A percentile compares a stretch with the other conserved stretches of the same genome.
These are phyloP conservation scores for Ceratocystiopsis sp. DNA, from an alignment of 2,329 filamentous ascomycete genomes.

Conservation along the genomic window DNA sequence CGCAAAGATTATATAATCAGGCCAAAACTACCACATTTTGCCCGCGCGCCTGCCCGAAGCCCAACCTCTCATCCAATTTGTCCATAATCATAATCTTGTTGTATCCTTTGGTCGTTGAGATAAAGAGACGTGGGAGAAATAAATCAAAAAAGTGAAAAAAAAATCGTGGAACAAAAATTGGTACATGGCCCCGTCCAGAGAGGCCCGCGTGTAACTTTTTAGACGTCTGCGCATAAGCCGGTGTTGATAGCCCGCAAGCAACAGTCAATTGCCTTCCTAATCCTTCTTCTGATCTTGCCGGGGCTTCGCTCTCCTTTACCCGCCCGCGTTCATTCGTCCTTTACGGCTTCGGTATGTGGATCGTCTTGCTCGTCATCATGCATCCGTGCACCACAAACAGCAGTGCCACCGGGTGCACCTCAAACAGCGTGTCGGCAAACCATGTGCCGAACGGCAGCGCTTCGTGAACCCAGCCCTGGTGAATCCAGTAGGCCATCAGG, in stretches of 20 bases:
- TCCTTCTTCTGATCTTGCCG: no score
- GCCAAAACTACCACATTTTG: no score
- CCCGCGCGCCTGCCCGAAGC: no score
- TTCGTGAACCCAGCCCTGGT: conserved; percentile 61
- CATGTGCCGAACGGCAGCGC: conserved; percentile 61
- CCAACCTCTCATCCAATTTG: no score
- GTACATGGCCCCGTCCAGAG: not conserved
- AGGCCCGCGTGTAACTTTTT: no score
- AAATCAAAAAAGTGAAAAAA: not conserved
- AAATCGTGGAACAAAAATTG: not conserved
- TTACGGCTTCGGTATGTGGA: conserved; percentile 82
- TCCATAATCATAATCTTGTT: no score
- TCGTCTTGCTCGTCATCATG: conserved; percentile 86
- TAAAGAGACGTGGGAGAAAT: not conserved
- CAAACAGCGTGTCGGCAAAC: conserved; percentile 48
- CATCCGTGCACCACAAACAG: conserved; percentile 82
- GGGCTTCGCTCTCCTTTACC: not conserved
- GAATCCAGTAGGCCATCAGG: conserved; percentile 81
- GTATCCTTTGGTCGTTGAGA: no score
- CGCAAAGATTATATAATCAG: no score
- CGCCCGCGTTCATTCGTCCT: conserved; percentile 1
- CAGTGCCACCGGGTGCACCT: conserved; percentile 68
- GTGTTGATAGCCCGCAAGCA: no score
- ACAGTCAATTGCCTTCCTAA: no score
- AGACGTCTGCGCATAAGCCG: no score